Conservation (phyloP, 805 yeast genomes). For the Spathaspora arborariae region DNA sequence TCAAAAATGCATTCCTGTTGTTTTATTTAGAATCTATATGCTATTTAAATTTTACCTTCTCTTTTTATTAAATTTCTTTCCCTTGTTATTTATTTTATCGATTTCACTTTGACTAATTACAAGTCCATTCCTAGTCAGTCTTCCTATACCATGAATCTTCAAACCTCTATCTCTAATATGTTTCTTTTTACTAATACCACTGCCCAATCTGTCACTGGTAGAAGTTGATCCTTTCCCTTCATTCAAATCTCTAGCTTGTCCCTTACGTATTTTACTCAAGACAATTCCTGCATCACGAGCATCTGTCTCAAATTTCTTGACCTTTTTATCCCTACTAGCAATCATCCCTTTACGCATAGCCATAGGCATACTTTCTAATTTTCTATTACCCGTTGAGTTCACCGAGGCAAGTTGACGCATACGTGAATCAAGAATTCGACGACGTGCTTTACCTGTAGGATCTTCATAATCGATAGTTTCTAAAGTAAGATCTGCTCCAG, state of each 20-base stretch:
- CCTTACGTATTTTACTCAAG: slow-evolving; percentile 67
- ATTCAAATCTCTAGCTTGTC: slow-evolving; percentile 55
- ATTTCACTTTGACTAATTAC: slow-evolving; percentile 67
- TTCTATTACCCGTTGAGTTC: slow-evolving; percentile 42
- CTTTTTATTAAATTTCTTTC: slow-evolving; percentile 4
- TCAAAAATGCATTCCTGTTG: too few species aligned
- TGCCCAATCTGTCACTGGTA: slow-evolving; percentile 50
- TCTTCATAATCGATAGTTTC: slow-evolving; percentile 58
- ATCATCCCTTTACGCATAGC: slow-evolving; percentile 81
- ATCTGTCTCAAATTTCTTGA: slow-evolving; percentile 59
- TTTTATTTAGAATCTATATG: not conserved
- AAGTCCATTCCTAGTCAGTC: slow-evolving; percentile 74
- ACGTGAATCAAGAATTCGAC: slow-evolving; percentile 58
- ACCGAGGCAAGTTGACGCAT: slow-evolving; percentile 40
- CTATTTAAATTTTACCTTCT: not conserved
- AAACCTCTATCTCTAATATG: slow-evolving; percentile 71
- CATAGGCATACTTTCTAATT: slow-evolving; percentile 84
- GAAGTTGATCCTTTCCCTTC: slow-evolving; percentile 52
- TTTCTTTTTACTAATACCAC: slow-evolving; percentile 34
- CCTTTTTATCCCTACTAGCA: slow-evolving; percentile 47
- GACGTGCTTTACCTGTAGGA: slow-evolving; percentile 67
- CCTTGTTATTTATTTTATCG: slow-evolving; percentile 32
- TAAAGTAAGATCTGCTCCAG: slow-evolving; percentile 68
- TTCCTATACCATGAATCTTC: slow-evolving; percentile 72
- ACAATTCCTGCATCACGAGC: slow-evolving; percentile 90